Percentiles rank a stretch among this genome's conserved stretches.
phyloP scores from a whole-genome alignment of 2,329 filamentous ascomycete genomes.

The Calonectria multiphialidica region DNA sequence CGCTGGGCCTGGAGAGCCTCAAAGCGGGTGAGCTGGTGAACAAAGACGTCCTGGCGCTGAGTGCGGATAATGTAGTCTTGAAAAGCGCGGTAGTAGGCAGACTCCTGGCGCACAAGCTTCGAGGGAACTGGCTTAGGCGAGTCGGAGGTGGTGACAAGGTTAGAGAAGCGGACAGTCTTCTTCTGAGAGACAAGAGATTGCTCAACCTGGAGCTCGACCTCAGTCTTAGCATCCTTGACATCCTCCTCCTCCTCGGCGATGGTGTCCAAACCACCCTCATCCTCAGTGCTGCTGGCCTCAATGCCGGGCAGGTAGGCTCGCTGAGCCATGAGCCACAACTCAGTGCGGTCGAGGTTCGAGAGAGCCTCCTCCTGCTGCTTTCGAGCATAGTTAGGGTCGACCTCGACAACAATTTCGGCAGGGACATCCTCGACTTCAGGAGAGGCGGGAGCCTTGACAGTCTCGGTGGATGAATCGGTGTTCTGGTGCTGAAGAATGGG shows the following conservation, averaged over 20 bases:
- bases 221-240: constrained; percentile 41
- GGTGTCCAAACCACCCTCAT: constrained; percentile 52
- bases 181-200: constrained; percentile 58
- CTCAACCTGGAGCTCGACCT: constrained; percentile 44
- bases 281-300: constrained; percentile 57
- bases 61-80: constrained; percentile 77
- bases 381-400: constrained; percentile 80
- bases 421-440: constrained; percentile 68
- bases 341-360: constrained; percentile 86
- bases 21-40: constrained; percentile 86
- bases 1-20: constrained; percentile 90
- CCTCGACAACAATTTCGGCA: constrained; percentile 76
- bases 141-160: constrained; percentile 59
- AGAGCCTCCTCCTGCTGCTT: constrained; percentile 79
- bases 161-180: constrained; percentile 83
- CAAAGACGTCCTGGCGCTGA: constrained; percentile 80
- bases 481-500: constrained; percentile 53
- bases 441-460: constrained; percentile 51
- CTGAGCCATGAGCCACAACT: constrained; percentile 88
- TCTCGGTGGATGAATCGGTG: constrained; percentile 47
- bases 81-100: constrained; percentile 91
- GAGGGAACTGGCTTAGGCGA: constrained; percentile 64
- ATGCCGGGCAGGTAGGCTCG: constrained; percentile 80
- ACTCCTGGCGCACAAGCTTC: constrained; percentile 70
- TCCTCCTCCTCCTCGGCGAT: constrained; percentile 51